These are phyloP conservation scores for Aspergillus brasiliensis DNA, from an alignment of 2,329 filamentous ascomycete species.

Conservation along the genomic window DNA sequence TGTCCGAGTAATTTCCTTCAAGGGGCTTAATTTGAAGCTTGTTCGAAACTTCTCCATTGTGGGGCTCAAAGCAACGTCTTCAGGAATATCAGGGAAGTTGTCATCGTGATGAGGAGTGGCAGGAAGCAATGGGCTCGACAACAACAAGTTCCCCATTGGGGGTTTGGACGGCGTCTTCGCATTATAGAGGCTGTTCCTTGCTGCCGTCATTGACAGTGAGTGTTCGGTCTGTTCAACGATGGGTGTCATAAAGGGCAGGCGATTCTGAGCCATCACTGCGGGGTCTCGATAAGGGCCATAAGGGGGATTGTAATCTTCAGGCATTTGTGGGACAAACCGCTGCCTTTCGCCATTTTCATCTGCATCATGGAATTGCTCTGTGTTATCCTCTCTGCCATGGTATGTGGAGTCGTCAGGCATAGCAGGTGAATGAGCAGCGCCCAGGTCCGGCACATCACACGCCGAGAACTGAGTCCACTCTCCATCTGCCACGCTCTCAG, in stretches of 20 bases:
- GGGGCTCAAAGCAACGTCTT: conserved; percentile 42
- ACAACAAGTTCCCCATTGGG: conserved; percentile 45
- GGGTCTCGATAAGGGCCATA: conserved; percentile 80
- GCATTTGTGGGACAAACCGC: conserved; percentile 65
- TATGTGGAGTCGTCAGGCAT: conserved; percentile 21
- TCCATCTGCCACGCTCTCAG: conserved; percentile 62
- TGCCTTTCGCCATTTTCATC: conserved; percentile 43
- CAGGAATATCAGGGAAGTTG: conserved; percentile 36
- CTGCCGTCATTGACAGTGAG: conserved; percentile 66
- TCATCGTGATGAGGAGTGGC: conserved; percentile 58
- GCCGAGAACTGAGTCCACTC: conserved; percentile 89
- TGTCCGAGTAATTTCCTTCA: conserved; percentile 29
- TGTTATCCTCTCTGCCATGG: conserved; percentile 22
- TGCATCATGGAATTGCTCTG: conserved; percentile 34
- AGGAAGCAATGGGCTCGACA: conserved; percentile 73
- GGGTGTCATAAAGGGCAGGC: conserved; percentile 96
- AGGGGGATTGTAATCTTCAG: conserved; percentile 82
- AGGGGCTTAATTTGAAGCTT: conserved; percentile 23
- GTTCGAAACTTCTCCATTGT: conserved; percentile 40
- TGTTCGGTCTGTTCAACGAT: conserved; percentile 95
- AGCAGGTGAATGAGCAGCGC: conserved; percentile 17
- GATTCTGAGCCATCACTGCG: conserved; percentile 78
- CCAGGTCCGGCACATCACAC: conserved; percentile 61
- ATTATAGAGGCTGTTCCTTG: conserved; percentile 60
- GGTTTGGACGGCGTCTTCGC: conserved; percentile 76